Evolutionary conservation across 768 basidiomycete genomes (phyloP), one percentile per base, ranked within the genome.

Genomic region (Sporobolomyces phaffii): DNA sequence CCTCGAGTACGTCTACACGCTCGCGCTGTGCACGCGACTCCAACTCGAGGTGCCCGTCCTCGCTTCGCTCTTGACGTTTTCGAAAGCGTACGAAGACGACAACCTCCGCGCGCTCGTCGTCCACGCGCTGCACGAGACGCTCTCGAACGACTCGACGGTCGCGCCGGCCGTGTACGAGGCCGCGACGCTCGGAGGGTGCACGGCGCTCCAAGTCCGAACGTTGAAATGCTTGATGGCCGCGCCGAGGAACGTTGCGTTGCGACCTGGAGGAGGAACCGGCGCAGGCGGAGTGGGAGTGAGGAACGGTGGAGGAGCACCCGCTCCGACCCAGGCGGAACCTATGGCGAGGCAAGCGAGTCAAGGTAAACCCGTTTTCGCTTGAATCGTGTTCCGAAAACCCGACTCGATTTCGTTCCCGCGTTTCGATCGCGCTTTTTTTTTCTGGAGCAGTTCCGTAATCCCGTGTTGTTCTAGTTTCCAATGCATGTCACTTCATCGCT

Each of bases 111-210:
- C 80, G 9, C 80, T 93, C 26, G 90, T 91, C 22, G 88, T 88
- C 72, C 93, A 98, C 77, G 90, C 91, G 7, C 90, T 97, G 86
- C 94, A 98, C 75, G 85, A 87, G 26, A 84, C 87, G 20, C 78
- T 97, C n/a, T 38, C 45, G 33, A 26, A 31, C 8, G 59, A 52
- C n/a, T 31, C 18, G 18, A 34, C 28, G n/a, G 41, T 29, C 0
- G 72, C 89, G 31, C 89, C 93, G 24, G 89, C 88, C 31, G 88
- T 97, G 48, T 97, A 97, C 76, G 92, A 96, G 77, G 91, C 96
- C 14, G 90, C 93, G 13, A 94, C 93, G 4, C 79, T 97, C 6
- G 91, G 90, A 75, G 89, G 85, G 70, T 89, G 88, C 76, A 90
- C 69, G 88, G 89, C 71, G 75, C 80, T 97, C 63, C 92, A 96